phyloP scores from a whole-genome alignment of 176 grass and related monocot genomes.

The Carex littledalei region DNA sequence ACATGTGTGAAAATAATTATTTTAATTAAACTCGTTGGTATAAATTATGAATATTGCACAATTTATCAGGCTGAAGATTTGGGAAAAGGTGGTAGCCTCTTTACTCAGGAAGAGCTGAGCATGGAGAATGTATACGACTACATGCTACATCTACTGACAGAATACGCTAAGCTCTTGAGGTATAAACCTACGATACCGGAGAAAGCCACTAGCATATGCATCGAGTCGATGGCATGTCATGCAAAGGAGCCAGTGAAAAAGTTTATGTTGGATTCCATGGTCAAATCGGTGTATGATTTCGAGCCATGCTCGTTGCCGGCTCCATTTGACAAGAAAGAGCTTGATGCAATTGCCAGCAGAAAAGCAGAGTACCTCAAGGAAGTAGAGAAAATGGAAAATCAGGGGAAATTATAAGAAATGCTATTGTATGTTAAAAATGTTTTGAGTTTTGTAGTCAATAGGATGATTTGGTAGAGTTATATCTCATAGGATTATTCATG shows the following conservation, averaged over 20 bases:
- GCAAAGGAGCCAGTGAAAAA: conserved; percentile 41
- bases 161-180: conserved; percentile 71
- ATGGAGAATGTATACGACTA: conserved; percentile 85
- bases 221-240: conserved; percentile 68
- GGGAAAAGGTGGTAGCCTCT: conserved; percentile 65
- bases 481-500: background rate
- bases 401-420: background rate
- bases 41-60: background rate
- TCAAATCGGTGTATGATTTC: conserved; percentile 12
- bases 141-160: conserved; percentile 76
- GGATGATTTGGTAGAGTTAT: background rate
- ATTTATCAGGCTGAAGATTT: conserved; percentile 57
- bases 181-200: conserved; percentile 66
- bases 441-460: background rate
- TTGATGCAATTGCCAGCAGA: conserved; percentile 10
- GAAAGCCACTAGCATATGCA: conserved; percentile 51
- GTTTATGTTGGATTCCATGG: conserved; percentile 36
- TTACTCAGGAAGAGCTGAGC: conserved; percentile 51
- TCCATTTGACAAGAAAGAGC: conserved; percentile 11
- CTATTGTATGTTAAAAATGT: background rate
- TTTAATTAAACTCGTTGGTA: background rate
- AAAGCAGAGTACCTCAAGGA: background rate
- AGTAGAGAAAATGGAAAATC: background rate
- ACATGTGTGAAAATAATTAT: background rate
- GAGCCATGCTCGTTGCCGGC: conserved; percentile 2